Conservation (phyloP, 108 stramenopile genomes). For the Tribonema minus region DNA sequence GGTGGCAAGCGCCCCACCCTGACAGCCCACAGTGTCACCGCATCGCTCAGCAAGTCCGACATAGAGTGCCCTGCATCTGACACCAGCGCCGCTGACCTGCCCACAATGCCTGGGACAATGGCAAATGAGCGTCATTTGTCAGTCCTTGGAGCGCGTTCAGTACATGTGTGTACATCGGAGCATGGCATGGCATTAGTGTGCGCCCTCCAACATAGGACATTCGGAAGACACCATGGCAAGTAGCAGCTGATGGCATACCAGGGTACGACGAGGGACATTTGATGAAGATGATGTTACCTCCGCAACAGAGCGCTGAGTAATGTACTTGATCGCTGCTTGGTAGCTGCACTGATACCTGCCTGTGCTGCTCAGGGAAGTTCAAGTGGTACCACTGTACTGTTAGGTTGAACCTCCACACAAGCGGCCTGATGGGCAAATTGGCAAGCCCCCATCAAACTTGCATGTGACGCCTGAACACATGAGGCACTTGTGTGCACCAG, state of each 20-base stretch:
- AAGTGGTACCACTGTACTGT: too few species aligned
- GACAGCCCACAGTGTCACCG: constrained; percentile 82
- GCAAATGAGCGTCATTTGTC: background rate
- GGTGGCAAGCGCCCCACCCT: constrained; percentile 50
- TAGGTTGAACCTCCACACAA: too few species aligned
- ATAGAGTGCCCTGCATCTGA: constrained; percentile 93
- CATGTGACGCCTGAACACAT: background rate
- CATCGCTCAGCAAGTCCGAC: constrained; percentile 80
- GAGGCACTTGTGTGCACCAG: background rate
- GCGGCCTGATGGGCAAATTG: background rate
- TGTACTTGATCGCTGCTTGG: too few species aligned
- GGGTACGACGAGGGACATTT: too few species aligned
- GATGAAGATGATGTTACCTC: too few species aligned
- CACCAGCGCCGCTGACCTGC: constrained; percentile 77
- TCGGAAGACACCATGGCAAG: background rate
- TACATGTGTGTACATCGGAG: too few species aligned
- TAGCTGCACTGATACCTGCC: too few species aligned
- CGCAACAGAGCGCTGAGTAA: too few species aligned
- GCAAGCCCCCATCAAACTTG: background rate
- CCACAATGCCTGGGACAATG: constrained; percentile 65
- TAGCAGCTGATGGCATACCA: background rate
- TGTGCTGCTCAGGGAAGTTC: too few species aligned
- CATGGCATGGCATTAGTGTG: background rate
- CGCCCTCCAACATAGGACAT: background rate
- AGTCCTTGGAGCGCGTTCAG: too few species aligned